A percentile compares a stretch with the other conserved stretches of the same genome.
Evolutionary conservation across 495 filamentous ascomycete genomes (phyloP).

Genomic region (Trichoderma gamsii): DNA sequence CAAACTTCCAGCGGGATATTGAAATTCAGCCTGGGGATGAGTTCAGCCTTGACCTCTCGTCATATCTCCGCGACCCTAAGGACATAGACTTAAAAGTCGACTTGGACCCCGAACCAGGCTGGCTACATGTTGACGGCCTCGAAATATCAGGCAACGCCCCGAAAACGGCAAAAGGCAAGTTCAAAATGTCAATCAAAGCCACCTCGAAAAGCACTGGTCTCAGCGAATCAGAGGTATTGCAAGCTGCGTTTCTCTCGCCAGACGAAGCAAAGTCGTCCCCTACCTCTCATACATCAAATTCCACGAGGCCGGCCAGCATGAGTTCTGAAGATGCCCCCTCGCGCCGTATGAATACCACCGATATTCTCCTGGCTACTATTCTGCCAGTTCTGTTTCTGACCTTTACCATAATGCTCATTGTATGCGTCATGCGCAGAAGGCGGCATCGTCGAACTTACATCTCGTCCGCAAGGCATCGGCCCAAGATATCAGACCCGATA

Average conservation of each 20-base stretch:
- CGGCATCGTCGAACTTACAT: slow-evolving; percentile 7
- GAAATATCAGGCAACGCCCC: slow-evolving; percentile 62
- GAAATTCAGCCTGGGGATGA: slow-evolving; percentile 56
- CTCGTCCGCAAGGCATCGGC: not conserved
- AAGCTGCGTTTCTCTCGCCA: not conserved
- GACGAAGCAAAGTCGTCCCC: not conserved
- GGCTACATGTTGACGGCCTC: slow-evolving; percentile 61
- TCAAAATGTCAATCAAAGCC: slow-evolving; percentile 7
- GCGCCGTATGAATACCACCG: not conserved
- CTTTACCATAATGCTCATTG: slow-evolving; percentile 12
- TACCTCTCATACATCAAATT: not conserved
- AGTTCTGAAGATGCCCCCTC: not conserved
- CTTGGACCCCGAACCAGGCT: slow-evolving; percentile 47
- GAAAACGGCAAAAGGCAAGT: slow-evolving; percentile 13
- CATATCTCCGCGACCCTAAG: slow-evolving; percentile 45
- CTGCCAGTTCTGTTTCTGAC: slow-evolving; percentile 12
- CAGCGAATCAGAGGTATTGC: not conserved
- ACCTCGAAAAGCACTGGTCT: slow-evolving; percentile 1
- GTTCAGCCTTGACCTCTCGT: slow-evolving; percentile 59
- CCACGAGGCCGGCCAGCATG: not conserved
- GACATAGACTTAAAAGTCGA: slow-evolving; percentile 51
- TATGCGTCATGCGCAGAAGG: slow-evolving; percentile 14
- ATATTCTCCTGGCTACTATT: slow-evolving; percentile 12
- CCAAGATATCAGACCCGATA: slow-evolving; percentile 14
- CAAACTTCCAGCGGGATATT: slow-evolving; percentile 29